Percentiles rank a stretch among this genome's conserved stretches.
Conservation (phyloP, 2,329 filamentous ascomycete genomes). For the Mycosphaerella sp. region DNA sequence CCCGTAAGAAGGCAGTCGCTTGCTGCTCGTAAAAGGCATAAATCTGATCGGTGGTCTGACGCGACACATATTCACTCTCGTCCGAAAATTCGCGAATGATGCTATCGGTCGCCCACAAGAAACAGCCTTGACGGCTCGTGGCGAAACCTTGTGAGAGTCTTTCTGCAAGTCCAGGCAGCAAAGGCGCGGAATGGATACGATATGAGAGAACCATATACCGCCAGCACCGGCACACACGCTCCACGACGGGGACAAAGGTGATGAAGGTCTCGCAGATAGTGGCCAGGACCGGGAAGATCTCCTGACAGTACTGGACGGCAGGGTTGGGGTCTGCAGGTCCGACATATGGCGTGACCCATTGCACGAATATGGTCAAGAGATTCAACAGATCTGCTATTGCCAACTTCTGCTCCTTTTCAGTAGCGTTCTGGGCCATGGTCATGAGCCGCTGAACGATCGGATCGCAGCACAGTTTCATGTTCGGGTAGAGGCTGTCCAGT, state of each 20-base stretch:
- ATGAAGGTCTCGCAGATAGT: slow-evolving; percentile 85
- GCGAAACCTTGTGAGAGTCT: slow-evolving; percentile 82
- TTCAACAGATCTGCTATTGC: slow-evolving; percentile 91
- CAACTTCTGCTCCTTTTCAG: slow-evolving; percentile 74
- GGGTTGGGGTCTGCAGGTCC: slow-evolving; percentile 70
- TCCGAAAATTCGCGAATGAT: slow-evolving; percentile 94
- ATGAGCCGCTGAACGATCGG: slow-evolving; percentile 82
- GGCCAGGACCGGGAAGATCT: slow-evolving; percentile 81
- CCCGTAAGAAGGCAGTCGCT: slow-evolving; percentile 79
- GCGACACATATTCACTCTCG: slow-evolving; percentile 75
- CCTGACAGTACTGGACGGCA: slow-evolving; percentile 91
- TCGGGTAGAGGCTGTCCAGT: slow-evolving; percentile 68
- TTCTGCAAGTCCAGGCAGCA: slow-evolving; percentile 78
- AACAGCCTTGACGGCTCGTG: slow-evolving; percentile 83
- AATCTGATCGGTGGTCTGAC: slow-evolving; percentile 75
- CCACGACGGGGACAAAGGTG: slow-evolving; percentile 78
- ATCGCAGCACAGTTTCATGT: slow-evolving; percentile 88
- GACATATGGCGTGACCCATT: slow-evolving; percentile 68
- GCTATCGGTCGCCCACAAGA: slow-evolving; percentile 95
- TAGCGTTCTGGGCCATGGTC: slow-evolving; percentile 76
- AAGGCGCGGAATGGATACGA: slow-evolving; percentile 75
- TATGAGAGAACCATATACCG: slow-evolving; percentile 96
- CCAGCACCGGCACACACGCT: slow-evolving; percentile 92
- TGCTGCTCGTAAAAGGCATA: slow-evolving; percentile 95
- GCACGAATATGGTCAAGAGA: slow-evolving; percentile 83